Conservation (phyloP, 495 filamentous ascomycete species). For the Staphylotrichum longicolle region DNA sequence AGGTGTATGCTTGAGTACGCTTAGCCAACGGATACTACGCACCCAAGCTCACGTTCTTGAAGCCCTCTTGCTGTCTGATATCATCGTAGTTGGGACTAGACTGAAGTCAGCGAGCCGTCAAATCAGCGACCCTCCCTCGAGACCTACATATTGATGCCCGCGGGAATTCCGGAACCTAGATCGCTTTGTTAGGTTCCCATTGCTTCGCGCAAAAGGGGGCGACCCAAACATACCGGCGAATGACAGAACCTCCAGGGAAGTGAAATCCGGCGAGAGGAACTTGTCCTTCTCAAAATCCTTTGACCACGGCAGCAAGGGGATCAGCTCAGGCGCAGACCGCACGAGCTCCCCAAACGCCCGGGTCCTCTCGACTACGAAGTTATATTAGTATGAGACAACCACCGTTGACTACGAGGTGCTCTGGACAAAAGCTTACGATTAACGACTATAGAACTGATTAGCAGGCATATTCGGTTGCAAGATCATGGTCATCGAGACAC, state of each 20-base stretch:
- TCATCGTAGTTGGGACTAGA: conserved; percentile 83
- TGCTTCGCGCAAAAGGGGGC: neutral
- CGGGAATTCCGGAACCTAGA: conserved; percentile 71
- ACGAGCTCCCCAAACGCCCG: conserved; percentile 86
- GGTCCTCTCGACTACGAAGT: conserved; percentile 68
- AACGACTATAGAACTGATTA: conserved; percentile 46
- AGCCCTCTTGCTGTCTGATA: conserved; percentile 88
- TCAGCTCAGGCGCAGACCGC: conserved; percentile 72
- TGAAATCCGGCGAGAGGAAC: conserved; percentile 93
- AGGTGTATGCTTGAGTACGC: neutral
- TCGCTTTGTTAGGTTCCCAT: neutral
- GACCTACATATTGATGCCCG: conserved; percentile 60
- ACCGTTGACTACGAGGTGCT: neutral
- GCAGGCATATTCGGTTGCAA: neutral
- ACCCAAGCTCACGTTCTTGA: conserved; percentile 79
- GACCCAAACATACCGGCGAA: conserved; percentile 37
- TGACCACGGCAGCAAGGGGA: conserved; percentile 84
- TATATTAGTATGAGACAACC: conserved; percentile 3
- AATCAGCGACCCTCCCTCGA: fast-evolving
- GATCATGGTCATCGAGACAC: neutral
- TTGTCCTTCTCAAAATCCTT: conserved; percentile 92
- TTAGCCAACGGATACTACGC: neutral
- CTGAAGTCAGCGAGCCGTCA: conserved; percentile 51
- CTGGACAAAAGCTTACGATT: conserved; percentile 35
- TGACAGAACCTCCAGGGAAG: conserved; percentile 69